Evolutionary conservation across 129 eudicot genomes (phyloP), one percentile per base, ranked within the genome.

Genomic region (Centella asiatica): DNA sequence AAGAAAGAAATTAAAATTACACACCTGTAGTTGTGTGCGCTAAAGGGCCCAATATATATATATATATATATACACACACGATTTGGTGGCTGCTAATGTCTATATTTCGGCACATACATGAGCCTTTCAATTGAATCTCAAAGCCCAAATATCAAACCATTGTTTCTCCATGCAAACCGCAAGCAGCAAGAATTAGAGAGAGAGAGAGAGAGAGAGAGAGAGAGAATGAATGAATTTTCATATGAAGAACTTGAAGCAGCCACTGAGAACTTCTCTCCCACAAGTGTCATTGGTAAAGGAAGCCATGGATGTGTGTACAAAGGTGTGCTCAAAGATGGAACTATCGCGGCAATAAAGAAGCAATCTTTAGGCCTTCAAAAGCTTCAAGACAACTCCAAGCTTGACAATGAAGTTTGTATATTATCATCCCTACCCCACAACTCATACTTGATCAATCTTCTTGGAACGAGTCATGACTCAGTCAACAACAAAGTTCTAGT

Each of bases 291-390:
- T 26, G 97, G 90, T 46, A 82, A 69, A 82, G 97, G 97, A 57
- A 88, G 97, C 75, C 97, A 88, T 76, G 97, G 97, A 31, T 69
- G 77, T 58, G 82, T 88, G 57, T 88, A 88, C 74, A 75, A 73
- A 67, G 97, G 81, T 37, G 44, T 72, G 7, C 80, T 88, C 2
- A 69, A 56, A 44, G 82, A 80, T 61, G 85, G 97, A 27, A 66
- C 44, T 29, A 20, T 33, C 26, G 90, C 77, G 45, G 97, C 94
- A 4, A 73, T 88, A 44, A 88, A 88, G 81, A 85, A 58, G 64
- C 86, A 78, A 69, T 85, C 97, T 20, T 54, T 65, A 44, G 96
- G 90, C 51, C 90, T 88, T 46, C 75, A 75, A 83, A 83, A 83
- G 69, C 84, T 81, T 33, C 73, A 71, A 66, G 87, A 85, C 81